Percentiles rank a stretch among this genome's conserved stretches.
Conservation (phyloP, 345 rosid genomes). For the Sonneratia alba region DNA sequence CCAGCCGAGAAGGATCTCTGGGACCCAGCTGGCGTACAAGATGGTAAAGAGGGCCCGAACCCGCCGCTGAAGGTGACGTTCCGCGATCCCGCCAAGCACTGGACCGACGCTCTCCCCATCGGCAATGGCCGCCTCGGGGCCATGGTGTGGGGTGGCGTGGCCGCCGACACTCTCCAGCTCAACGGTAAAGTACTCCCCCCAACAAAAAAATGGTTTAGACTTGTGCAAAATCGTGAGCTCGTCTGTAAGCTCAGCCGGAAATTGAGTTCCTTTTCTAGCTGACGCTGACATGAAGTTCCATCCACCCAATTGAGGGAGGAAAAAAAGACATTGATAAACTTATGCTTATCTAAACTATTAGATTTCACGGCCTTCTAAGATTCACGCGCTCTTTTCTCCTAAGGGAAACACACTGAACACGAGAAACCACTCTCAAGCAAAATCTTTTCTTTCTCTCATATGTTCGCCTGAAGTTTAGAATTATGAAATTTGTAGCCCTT, state of each 20-base stretch:
- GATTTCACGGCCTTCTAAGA: background rate
- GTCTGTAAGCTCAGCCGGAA: background rate
- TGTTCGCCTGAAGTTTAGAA: too few species aligned
- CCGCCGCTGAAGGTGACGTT: constrained; percentile 55
- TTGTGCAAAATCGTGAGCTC: background rate
- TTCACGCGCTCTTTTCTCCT: background rate
- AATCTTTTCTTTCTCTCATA: background rate
- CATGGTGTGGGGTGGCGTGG: constrained; percentile 81
- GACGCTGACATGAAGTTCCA: background rate
- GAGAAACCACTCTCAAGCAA: background rate
- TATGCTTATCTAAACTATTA: background rate
- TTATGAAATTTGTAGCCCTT: too few species aligned
- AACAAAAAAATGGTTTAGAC: background rate
- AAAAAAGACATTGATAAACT: background rate
- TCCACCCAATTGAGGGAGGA: background rate
- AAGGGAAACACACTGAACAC: background rate
- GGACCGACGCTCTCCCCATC: constrained; percentile 88
- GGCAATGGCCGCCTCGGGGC: constrained; percentile 96
- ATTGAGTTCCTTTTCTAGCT: background rate
- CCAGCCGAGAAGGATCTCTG: constrained; percentile 35
- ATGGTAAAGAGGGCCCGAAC: constrained; percentile 14
- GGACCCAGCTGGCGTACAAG: constrained; percentile 25
- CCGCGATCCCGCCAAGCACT: constrained; percentile 55
- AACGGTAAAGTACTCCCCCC: constrained; percentile 36
- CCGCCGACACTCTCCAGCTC: constrained; percentile 63